A percentile compares a stretch with the other conserved stretches of the same genome.
phyloP scores from a whole-genome alignment of 345 rosid genomes.

The Carallia pectinifolia region DNA sequence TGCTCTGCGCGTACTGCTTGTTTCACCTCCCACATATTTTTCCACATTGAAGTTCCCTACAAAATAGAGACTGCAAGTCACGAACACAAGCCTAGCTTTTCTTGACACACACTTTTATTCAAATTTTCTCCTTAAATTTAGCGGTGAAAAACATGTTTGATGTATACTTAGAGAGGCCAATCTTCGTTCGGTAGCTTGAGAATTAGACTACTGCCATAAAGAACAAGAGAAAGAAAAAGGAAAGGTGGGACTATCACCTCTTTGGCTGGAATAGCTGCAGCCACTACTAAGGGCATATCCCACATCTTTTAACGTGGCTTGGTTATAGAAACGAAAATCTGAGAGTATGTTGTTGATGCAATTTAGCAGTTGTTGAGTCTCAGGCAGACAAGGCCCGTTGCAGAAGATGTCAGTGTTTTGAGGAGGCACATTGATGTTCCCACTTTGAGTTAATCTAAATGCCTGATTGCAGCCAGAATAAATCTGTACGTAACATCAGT shows the following conservation, averaged over 20 bases:
- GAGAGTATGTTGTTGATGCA: constrained; percentile 48
- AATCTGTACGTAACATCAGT: constrained; percentile 27
- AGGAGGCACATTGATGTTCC: constrained; percentile 45
- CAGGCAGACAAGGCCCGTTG: constrained; percentile 48
- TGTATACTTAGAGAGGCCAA: not conserved
- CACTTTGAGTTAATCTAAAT: constrained; percentile 44
- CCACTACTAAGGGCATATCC: constrained; percentile 39
- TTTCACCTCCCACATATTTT: constrained; percentile 40
- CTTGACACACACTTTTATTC: no score
- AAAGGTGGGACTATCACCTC: constrained; percentile 30
- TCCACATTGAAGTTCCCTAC: constrained; percentile 51
- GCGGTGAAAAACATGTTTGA: no score
- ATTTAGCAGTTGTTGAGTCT: constrained; percentile 46
- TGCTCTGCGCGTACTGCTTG: constrained; percentile 27
- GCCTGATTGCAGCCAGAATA: constrained; percentile 46
- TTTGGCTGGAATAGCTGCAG: constrained; percentile 46
- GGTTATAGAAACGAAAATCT: constrained; percentile 45
- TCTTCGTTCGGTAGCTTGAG: not conserved
- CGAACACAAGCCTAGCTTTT: no score
- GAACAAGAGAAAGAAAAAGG: not conserved
- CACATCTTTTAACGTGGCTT: constrained; percentile 39
- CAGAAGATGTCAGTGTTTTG: constrained; percentile 50
- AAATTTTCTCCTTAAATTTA: no score
- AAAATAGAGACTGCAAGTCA: not conserved
- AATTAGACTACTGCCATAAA: not conserved